Evolutionary conservation across 768 basidiomycete species (phyloP).

Genomic region (Galerina marginata): DNA sequence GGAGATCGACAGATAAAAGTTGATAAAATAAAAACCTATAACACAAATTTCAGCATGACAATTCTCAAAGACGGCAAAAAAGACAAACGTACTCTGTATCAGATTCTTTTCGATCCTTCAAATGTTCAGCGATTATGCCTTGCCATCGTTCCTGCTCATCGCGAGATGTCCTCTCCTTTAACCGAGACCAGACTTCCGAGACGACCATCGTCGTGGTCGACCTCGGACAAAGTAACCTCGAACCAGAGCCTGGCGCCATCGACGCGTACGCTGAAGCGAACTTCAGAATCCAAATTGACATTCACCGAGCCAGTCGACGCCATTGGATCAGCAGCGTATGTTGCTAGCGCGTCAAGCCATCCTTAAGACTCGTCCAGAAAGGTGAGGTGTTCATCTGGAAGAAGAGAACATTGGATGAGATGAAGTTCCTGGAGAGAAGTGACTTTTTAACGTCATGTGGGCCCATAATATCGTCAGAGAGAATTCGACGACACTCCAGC

Average conservation of each 20-base stretch:
- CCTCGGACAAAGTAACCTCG: slow-evolving; percentile 32
- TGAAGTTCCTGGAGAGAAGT: slow-evolving; percentile 57
- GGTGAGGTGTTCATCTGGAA: slow-evolving; percentile 56
- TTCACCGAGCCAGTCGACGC: too few species aligned
- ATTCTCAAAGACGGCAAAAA: neutral
- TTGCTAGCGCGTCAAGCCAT: slow-evolving; percentile 30
- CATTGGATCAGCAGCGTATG: slow-evolving; percentile 12
- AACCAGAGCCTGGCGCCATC: slow-evolving; percentile 39
- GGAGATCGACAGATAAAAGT: slow-evolving; percentile 58
- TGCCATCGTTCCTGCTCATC: slow-evolving; percentile 60
- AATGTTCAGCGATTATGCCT: slow-evolving; percentile 39
- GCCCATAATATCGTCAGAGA: too few species aligned
- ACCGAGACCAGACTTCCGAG: slow-evolving; percentile 35
- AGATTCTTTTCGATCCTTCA: slow-evolving; percentile 33
- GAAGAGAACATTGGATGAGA: slow-evolving; percentile 63
- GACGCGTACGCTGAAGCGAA: slow-evolving; percentile 38
- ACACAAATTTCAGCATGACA: slow-evolving; percentile 1
- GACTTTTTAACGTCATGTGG: too few species aligned
- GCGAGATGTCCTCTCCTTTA: slow-evolving; percentile 51
- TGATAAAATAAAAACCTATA: slow-evolving; percentile 67
- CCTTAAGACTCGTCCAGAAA: slow-evolving; percentile 46
- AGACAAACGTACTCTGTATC: slow-evolving; percentile 35
- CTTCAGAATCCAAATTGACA: neutral
- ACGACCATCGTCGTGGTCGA: neutral
- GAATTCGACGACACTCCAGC: too few species aligned